A percentile compares a stretch with the other conserved stretches of the same genome.
These are phyloP conservation scores for Boletellus ananiceps DNA, from an alignment of 768 basidiomycete genomes.

Conservation along the genomic window DNA sequence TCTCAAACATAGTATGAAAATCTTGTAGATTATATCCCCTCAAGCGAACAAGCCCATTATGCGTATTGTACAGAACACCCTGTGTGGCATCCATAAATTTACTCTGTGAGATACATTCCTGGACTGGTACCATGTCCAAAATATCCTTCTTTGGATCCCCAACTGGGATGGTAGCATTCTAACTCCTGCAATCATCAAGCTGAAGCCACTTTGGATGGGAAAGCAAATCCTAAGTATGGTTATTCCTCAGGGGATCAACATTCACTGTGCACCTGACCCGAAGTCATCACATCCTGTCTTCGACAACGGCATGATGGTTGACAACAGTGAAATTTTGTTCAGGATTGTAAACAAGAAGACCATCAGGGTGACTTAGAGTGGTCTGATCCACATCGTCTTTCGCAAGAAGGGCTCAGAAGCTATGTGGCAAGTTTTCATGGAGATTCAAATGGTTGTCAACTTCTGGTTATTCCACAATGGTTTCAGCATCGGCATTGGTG, in stretches of 20 bases:
- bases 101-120: constrained; percentile 93
- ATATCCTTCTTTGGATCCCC: constrained; percentile 96
- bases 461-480: constrained; percentile 99
- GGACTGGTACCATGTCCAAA: constrained; percentile 95
- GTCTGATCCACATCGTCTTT: constrained; percentile 94
- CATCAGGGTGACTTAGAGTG: constrained; percentile 93
- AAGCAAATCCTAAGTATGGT: constrained; percentile 93
- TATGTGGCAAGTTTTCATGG: constrained; percentile 85
- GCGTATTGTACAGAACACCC: constrained; percentile 99
- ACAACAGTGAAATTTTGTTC: constrained; percentile 93
- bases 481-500: constrained; percentile 98
- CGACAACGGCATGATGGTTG: constrained; percentile 94
- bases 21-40: constrained; percentile 86
- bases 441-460: constrained; percentile 93
- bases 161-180: constrained; percentile 97
- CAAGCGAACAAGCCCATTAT: constrained; percentile 99
- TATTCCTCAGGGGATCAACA: constrained; percentile 95
- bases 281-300: constrained; percentile 76
- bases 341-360: constrained; percentile 98
- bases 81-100: constrained; percentile 96
- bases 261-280: constrained; percentile 73
- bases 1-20: neutral
- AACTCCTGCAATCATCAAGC: constrained; percentile 91
- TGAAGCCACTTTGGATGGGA: constrained; percentile 96
- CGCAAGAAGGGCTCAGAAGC: constrained; percentile 95